Evolutionary conservation across 352 stramenopile genomes (phyloP).

Genomic region (Paralagenidium karlingii): DNA sequence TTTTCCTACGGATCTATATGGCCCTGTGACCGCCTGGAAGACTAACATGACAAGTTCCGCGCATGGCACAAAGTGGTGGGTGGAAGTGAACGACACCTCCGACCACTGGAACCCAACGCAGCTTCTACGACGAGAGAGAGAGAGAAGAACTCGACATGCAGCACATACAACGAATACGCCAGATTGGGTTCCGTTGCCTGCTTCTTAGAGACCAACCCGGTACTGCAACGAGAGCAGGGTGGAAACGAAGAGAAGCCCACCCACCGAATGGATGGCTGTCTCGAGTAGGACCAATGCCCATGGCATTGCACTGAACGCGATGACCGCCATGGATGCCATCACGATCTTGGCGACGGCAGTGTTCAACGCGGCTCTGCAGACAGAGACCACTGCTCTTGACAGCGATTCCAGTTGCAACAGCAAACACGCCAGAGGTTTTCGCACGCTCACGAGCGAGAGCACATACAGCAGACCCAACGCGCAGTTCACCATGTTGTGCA

Average conservation of each 20-base stretch:
- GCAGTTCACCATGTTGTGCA: constrained; percentile 46
- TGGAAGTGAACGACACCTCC: constrained; percentile 55
- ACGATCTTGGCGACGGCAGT: constrained; percentile 54
- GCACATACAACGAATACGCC: constrained; percentile 55
- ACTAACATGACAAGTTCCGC: constrained; percentile 67
- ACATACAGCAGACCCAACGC: constrained; percentile 66
- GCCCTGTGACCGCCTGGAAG: too few relatives aligned
- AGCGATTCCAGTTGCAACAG: constrained; percentile 76
- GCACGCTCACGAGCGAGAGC: constrained; percentile 53
- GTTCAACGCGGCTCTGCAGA: constrained; percentile 56
- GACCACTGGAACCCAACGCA: constrained; percentile 51
- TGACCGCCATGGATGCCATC: constrained; percentile 36
- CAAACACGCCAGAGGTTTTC: constrained; percentile 63
- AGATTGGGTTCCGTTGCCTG: too few relatives aligned
- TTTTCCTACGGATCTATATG: too few relatives aligned
- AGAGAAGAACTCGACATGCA: constrained; percentile 75
- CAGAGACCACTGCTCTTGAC: constrained; percentile 49
- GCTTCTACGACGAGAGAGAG: too few relatives aligned
- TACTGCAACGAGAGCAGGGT: too few relatives aligned
- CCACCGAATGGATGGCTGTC: too few relatives aligned
- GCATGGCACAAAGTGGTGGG: constrained; percentile 60
- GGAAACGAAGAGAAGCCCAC: constrained; percentile 41
- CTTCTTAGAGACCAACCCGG: constrained; percentile 43
- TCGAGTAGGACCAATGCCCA: constrained; percentile 4
- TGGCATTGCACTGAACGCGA: constrained; percentile 44